Conservation (phyloP, 768 basidiomycete genomes). For the Auricularia sp. region DNA sequence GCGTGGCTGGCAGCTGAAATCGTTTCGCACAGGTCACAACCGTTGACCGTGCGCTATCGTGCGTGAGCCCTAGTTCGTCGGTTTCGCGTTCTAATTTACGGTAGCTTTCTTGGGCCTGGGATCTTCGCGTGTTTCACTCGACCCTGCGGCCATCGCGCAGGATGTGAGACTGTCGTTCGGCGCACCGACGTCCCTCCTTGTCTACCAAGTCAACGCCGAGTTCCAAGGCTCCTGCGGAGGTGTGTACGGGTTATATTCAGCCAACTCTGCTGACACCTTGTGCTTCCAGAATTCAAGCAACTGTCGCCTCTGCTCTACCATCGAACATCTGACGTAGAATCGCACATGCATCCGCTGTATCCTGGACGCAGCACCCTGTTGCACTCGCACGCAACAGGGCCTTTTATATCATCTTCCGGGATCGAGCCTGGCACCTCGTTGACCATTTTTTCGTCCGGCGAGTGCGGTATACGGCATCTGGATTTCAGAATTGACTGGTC, state of each 20-base stretch:
- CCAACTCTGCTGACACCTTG: neutral
- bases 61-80: neutral
- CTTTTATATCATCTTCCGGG: constrained; percentile 38
- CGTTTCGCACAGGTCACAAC: neutral
- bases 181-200: constrained; percentile 43
- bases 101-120: neutral
- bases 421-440: constrained; percentile 36
- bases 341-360: constrained; percentile 54
- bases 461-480: constrained; percentile 39
- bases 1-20: neutral
- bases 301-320: constrained; percentile 62
- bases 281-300: constrained; percentile 24
- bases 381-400: constrained; percentile 59
- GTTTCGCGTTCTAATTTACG: neutral
- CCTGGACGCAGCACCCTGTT: constrained; percentile 36
- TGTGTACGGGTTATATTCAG: constrained; percentile 1
- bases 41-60: neutral
- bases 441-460: constrained; percentile 47
- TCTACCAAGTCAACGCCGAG: constrained; percentile 44
- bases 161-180: neutral
- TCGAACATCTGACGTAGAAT: constrained; percentile 46
- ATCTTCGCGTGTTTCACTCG: neutral
- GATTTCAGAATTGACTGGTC: constrained; percentile 58
- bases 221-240: constrained; percentile 20
- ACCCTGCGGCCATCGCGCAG: neutral